Conservation (phyloP, 2,329 filamentous ascomycete genomes). For the Trichoderma simmonsii region DNA sequence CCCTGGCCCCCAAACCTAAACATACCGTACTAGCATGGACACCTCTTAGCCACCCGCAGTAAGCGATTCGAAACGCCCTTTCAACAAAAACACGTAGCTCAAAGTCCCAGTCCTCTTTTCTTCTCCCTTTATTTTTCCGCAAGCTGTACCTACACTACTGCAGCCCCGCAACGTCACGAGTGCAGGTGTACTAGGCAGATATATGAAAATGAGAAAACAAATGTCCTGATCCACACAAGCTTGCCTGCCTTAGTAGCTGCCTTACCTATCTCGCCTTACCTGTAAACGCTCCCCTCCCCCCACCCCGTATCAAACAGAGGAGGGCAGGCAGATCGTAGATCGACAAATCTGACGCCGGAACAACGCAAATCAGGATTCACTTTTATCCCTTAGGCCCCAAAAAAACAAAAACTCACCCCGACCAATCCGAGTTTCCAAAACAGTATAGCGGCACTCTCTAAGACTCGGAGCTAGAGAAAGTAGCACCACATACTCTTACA, state of each 20-base stretch:
- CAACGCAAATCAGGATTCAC: not conserved
- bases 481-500: conserved; percentile 1
- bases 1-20: not conserved
- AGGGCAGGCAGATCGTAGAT: not conserved
- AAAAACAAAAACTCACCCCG: not conserved
- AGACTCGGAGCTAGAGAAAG: conserved; percentile 7
- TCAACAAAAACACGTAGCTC: not conserved
- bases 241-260: not conserved
- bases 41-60: not conserved
- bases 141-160: not conserved
- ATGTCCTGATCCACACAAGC: not conserved
- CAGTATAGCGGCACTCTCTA: conserved; percentile 14
- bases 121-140: not conserved
- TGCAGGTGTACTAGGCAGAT: not conserved
- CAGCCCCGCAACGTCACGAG: conserved; percentile 2
- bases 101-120: not conserved
- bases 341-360: not conserved
- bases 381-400: not conserved
- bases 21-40: not conserved
- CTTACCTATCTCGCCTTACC: not conserved
- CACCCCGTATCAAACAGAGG: not conserved
- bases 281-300: not conserved
- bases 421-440: conserved; percentile 2
- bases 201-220: not conserved
- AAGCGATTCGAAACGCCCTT: not conserved